Percentiles rank a stretch among this genome's conserved stretches.
These are phyloP conservation scores for Lactarius psammicola DNA, from an alignment of 768 basidiomycete species.

Conservation along the genomic window DNA sequence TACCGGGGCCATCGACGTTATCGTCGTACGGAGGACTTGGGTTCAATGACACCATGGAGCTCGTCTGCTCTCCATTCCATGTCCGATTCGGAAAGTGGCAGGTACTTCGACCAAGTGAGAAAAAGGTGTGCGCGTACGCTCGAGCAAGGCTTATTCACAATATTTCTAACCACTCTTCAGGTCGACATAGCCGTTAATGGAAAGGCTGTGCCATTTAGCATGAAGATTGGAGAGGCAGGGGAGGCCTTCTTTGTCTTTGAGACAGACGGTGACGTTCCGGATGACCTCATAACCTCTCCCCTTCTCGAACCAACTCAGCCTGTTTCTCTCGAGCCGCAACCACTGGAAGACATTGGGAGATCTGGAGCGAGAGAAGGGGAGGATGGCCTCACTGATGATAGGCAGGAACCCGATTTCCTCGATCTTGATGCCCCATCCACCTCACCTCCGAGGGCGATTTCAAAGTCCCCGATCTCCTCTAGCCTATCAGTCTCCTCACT, in stretches of 20 bases:
- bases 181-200: constrained; percentile 90
- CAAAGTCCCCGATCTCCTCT: not conserved
- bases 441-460: not conserved
- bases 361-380: constrained; percentile 43
- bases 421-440: constrained; percentile 62
- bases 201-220: constrained; percentile 80
- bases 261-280: constrained; percentile 91
- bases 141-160: not conserved
- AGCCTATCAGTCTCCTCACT: constrained; percentile 2
- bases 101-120: constrained; percentile 89
- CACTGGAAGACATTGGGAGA: constrained; percentile 37
- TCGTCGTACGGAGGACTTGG: constrained; percentile 81
- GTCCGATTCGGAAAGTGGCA: constrained; percentile 98
- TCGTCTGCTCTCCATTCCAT: constrained; percentile 94
- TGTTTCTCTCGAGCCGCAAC: constrained; percentile 33
- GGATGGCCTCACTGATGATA: constrained; percentile 26
- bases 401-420: constrained; percentile 74
- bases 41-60: constrained; percentile 59
- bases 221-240: constrained; percentile 99
- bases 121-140: constrained; percentile 58
- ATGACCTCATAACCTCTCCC: constrained; percentile 91
- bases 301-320: constrained; percentile 65
- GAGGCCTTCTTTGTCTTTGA: constrained; percentile 99
- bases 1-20: constrained; percentile 98
- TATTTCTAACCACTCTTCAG: constrained; percentile 39